These are phyloP conservation scores for Cladosporium sphaerospermum DNA, from an alignment of 2,329 filamentous ascomycete genomes.

Conservation along the genomic window DNA sequence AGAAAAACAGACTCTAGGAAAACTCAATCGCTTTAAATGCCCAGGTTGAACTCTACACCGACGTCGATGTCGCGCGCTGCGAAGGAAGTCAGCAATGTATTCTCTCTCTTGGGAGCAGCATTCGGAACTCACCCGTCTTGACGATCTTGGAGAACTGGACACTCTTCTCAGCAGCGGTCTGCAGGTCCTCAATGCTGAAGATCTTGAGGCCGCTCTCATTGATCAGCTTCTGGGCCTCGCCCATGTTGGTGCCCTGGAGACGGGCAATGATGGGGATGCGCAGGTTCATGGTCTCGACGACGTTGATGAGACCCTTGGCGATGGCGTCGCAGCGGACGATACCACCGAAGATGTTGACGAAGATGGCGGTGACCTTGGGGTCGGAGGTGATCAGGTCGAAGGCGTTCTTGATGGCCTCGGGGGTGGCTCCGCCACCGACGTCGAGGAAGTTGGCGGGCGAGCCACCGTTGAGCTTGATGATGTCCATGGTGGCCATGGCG, in stretches of 20 bases:
- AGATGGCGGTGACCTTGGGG: slow-evolving; percentile 96
- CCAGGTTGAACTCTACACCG: slow-evolving; percentile 88
- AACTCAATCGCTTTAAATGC: slow-evolving; percentile 59
- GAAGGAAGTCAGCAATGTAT: slow-evolving; percentile 18
- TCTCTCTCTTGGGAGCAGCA: neutral
- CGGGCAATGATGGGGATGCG: slow-evolving; percentile 94
- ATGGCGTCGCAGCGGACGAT: slow-evolving; percentile 98
- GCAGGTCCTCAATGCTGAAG: slow-evolving; percentile 97
- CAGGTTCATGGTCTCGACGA: slow-evolving; percentile 89
- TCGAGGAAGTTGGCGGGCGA: slow-evolving; percentile 97
- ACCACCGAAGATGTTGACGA: slow-evolving; percentile 99
- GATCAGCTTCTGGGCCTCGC: slow-evolving; percentile 82
- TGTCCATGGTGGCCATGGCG: slow-evolving; percentile 99
- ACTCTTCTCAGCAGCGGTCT: slow-evolving; percentile 93
- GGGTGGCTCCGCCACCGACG: slow-evolving; percentile 94
- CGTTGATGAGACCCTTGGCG: slow-evolving; percentile 90
- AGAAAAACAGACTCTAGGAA: neutral
- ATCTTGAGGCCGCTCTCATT: slow-evolving; percentile 99
- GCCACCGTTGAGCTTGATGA: slow-evolving; percentile 99
- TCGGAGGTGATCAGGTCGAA: slow-evolving; percentile 99
- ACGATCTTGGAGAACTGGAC: slow-evolving; percentile 99
- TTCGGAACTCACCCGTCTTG: slow-evolving; percentile 74
- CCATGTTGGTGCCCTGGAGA: slow-evolving; percentile 97
- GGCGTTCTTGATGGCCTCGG: slow-evolving; percentile 91
- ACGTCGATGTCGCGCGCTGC: slow-evolving; percentile 91